Percentiles rank a stretch among this genome's conserved stretches.
phyloP scores from a whole-genome alignment of 371 early-diverging fungal species.

The Entomophthora muscae region DNA sequence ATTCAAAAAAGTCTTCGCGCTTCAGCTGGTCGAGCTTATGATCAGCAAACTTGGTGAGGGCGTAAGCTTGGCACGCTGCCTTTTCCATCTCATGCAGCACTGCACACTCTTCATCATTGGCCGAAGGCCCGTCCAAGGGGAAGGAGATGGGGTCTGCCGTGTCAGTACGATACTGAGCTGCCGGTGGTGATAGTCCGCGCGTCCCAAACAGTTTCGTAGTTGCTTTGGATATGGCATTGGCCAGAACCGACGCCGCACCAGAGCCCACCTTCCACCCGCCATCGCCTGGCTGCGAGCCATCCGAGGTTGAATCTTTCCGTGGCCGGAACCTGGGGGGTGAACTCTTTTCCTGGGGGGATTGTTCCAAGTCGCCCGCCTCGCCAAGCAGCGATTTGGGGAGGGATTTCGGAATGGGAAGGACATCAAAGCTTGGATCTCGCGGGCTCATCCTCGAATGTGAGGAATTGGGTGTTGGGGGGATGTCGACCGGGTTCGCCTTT shows the following conservation, averaged over 20 bases:
- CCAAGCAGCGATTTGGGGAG: slow-evolving; percentile 12
- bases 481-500: not conserved
- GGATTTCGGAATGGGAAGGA: slow-evolving; percentile 10
- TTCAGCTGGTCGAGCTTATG: slow-evolving; percentile 23
- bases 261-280: slow-evolving; percentile 13
- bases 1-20: slow-evolving; percentile 10
- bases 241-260: slow-evolving; percentile 28
- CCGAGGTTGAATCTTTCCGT: too few species aligned
- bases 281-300: slow-evolving; percentile 8
- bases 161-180: not conserved
- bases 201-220: slow-evolving; percentile 34
- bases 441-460: not conserved
- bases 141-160: not conserved
- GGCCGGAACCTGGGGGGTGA: not conserved
- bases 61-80: slow-evolving; percentile 40
- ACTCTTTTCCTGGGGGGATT: not conserved
- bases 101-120: slow-evolving; percentile 15
- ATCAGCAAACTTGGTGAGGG: slow-evolving; percentile 37
- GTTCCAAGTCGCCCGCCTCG: slow-evolving; percentile 13
- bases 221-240: slow-evolving; percentile 37
- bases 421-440: not conserved
- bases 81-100: slow-evolving; percentile 31
- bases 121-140: not conserved
- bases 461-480: not conserved
- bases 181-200: slow-evolving; percentile 26